Base-by-base conservation (phyloP, 140 eudicot species). In the Senecio squalidus region DNA sequence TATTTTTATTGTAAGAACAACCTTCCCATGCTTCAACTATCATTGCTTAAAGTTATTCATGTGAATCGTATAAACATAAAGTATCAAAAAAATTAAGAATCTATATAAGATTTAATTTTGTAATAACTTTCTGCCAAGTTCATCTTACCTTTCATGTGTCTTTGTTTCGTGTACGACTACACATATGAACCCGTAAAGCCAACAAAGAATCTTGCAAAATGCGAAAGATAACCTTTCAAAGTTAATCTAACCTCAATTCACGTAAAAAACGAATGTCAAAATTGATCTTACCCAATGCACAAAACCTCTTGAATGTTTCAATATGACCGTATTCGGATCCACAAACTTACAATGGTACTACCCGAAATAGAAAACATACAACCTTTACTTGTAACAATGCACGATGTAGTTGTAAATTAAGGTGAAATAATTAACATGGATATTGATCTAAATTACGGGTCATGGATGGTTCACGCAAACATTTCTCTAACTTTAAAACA, bases 381-480 rank as follows among this genome's bases (percentile, higher is more conserved):
- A 31, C 47, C 46, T 56, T 36, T 46, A 29, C 9, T 60, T 17
- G 57, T 3, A 23, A 1, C 55, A 41, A 22, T 57, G 54, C 21
- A 48, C 22, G 14, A 3, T 48, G 25, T 45, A n/a, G n/a, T n/a
- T n/a, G n/a, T n/a, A 30, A 28, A 39, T 14, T 29, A 4, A 41
- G 45, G 16, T 62, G 29, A 55, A 54, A 29, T 11, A 18, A 3
- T 25, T 6, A 29, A 21, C 10, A 15, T 2, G 11, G 56, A 34
- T 38, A 49, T 31, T 26, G 13, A 57, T 30, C 68, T 81, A 88
- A 91, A 72, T 84, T 84, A 22, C 82, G 92, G 75, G 95, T 86
- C 83, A 71, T 90, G 24, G 91, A 82, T 36, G 97, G 90, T 55
- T 90, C 97, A 40, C 97, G 95, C 95, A 90, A 90, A 90, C 50